Evolutionary conservation across 1,284 basidiomycete species (phyloP).

Genomic region (Marasmius fiardii): DNA sequence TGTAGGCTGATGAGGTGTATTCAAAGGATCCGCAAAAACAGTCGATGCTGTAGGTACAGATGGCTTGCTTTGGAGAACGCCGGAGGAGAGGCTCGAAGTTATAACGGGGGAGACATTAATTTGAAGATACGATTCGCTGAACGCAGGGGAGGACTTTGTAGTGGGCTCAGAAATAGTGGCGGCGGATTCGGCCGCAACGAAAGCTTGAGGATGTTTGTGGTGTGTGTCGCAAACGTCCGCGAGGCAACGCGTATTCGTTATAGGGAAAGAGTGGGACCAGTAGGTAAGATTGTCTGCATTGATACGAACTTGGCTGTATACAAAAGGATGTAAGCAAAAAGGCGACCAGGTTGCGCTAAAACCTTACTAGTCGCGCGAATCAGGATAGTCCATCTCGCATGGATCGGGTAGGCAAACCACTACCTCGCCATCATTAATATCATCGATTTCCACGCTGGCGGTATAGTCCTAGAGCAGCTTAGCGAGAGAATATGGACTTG

Average conservation of each 20-base stretch:
- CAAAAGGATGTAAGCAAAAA: not conserved
- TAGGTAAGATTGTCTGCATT: not conserved
- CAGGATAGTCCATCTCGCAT: not conserved
- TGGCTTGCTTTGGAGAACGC: not conserved
- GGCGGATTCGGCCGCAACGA: slow-evolving; percentile 17
- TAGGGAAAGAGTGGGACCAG: not conserved
- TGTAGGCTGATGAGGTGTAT: not conserved
- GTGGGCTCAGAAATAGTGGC: not conserved
- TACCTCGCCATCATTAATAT: not conserved
- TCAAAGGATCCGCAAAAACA: slow-evolving; percentile 14
- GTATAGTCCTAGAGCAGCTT: slow-evolving; percentile 23
- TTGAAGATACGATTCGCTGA: not conserved
- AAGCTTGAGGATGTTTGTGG: not conserved
- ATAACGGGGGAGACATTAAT: not conserved
- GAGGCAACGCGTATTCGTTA: not conserved
- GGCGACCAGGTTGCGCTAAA: too few relatives aligned
- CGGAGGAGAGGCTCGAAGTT: not conserved
- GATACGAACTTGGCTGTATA: not conserved
- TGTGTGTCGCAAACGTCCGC: not conserved
- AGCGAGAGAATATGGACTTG: slow-evolving; percentile 14
- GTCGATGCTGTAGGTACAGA: slow-evolving; percentile 12
- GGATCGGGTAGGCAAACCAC: not conserved
- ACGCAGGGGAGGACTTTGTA: not conserved
- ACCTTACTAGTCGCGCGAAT: not conserved
- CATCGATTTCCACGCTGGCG: not conserved